These are phyloP conservation scores for Ogataea wickerhamii DNA, from an alignment of 805 yeast species.

Conservation along the genomic window DNA sequence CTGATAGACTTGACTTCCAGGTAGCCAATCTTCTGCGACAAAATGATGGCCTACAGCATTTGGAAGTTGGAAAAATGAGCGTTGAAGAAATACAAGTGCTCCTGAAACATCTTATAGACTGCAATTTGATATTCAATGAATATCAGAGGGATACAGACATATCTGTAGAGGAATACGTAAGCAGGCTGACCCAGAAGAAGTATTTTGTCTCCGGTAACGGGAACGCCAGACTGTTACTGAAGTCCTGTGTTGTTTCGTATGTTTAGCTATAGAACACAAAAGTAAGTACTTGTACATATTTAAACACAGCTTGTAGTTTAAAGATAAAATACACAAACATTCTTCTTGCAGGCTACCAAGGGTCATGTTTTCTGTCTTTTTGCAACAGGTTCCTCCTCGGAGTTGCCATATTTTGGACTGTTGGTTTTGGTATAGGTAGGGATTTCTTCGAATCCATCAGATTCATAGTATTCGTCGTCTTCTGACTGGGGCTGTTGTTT, in stretches of 20 bases:
- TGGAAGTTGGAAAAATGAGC: constrained; percentile 43
- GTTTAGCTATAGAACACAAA: constrained; percentile 21
- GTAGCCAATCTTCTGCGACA: constrained; percentile 46
- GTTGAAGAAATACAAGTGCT: constrained; percentile 42
- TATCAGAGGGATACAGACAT: constrained; percentile 29
- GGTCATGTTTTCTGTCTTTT: constrained; percentile 10
- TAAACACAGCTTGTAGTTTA: neutral
- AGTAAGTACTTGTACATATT: constrained; percentile 9
- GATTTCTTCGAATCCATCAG: constrained; percentile 36
- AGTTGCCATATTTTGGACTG: constrained; percentile 30
- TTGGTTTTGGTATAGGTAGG: constrained; percentile 27
- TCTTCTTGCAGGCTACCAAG: no score
- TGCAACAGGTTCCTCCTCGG: constrained; percentile 13
- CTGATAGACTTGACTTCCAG: constrained; percentile 48
- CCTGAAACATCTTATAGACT: constrained; percentile 39
- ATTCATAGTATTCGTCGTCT: constrained; percentile 31
- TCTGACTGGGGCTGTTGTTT: constrained; percentile 19
- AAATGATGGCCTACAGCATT: constrained; percentile 24
- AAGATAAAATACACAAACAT: neutral
- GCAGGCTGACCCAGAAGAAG: constrained; percentile 43
- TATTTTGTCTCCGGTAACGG: constrained; percentile 63
- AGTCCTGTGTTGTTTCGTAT: constrained; percentile 36
- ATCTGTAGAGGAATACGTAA: constrained; percentile 22
- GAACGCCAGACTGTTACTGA: constrained; percentile 52
- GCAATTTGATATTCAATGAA: constrained; percentile 36